Conservation (phyloP, 129 eudicot genomes). For the Pittosporum tobira region DNA sequence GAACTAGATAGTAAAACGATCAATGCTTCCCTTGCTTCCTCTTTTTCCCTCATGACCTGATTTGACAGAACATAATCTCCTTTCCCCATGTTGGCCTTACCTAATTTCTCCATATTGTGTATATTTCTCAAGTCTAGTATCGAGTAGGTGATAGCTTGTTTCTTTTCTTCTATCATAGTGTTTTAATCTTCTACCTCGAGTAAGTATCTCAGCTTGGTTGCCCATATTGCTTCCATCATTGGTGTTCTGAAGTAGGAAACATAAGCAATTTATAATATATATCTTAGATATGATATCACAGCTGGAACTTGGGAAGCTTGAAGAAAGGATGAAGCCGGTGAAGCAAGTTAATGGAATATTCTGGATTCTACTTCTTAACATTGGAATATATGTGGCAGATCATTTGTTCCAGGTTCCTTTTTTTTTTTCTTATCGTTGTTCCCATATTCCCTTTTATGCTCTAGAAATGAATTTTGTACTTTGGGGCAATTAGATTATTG, state of each 20-base stretch:
- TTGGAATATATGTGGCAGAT: constrained; percentile 83
- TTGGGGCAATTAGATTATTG: not conserved
- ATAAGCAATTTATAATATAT: constrained; percentile 29
- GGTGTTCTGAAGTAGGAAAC: not conserved
- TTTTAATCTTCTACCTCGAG: too few relatives aligned
- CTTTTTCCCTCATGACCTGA: too few relatives aligned
- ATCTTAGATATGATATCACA: constrained; percentile 66
- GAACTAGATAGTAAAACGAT: too few relatives aligned
- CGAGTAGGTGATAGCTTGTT: too few relatives aligned
- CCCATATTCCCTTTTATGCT: not conserved
- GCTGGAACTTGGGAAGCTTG: constrained; percentile 66
- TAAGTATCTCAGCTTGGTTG: too few relatives aligned
- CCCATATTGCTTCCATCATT: not conserved
- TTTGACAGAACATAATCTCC: too few relatives aligned
- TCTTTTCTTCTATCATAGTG: too few relatives aligned
- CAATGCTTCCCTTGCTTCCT: too few relatives aligned
- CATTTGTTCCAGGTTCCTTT: constrained; percentile 69
- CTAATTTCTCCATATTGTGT: too few relatives aligned
- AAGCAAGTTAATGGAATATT: constrained; percentile 86
- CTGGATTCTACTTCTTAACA: constrained; percentile 86
- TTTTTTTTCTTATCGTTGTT: not conserved
- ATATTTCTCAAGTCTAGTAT: too few relatives aligned
- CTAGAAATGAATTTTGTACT: not conserved
- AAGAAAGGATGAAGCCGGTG: constrained; percentile 43
- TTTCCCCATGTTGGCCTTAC: too few relatives aligned